A percentile compares a stretch with the other conserved stretches of the same genome.
Conservation (phyloP, 768 basidiomycete genomes). For the Tubosaeta brunneosetosa region DNA sequence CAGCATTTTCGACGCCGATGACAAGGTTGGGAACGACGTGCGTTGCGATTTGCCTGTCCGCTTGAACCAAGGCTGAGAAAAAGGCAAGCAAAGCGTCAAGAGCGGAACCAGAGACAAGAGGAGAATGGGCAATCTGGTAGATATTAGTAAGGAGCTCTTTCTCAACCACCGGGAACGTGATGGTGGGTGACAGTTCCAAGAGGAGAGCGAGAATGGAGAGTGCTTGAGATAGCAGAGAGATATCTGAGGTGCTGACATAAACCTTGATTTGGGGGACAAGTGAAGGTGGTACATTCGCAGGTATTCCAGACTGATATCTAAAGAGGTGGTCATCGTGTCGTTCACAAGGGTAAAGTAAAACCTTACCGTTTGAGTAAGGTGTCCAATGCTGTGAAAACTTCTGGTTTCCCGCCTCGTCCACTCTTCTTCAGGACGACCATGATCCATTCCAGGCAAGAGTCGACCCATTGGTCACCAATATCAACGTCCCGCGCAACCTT, state of each 20-base stretch:
- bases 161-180: slow-evolving; percentile 75
- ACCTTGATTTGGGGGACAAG: slow-evolving; percentile 72
- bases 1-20: slow-evolving; percentile 58
- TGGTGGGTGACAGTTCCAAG: slow-evolving; percentile 58
- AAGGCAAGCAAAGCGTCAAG: slow-evolving; percentile 82
- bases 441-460: slow-evolving; percentile 73
- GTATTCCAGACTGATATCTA: slow-evolving; percentile 47
- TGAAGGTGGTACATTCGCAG: slow-evolving; percentile 52
- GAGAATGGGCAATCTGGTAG: slow-evolving; percentile 72
- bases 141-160: slow-evolving; percentile 58
- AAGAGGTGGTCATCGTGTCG: not conserved
- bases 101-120: slow-evolving; percentile 68
- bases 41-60: slow-evolving; percentile 77
- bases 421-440: slow-evolving; percentile 72
- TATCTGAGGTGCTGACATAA: slow-evolving; percentile 72
- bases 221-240: slow-evolving; percentile 71
- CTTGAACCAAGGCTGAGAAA: slow-evolving; percentile 75
- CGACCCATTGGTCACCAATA: slow-evolving; percentile 74
- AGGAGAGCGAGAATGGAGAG: slow-evolving; percentile 63
- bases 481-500: slow-evolving; percentile 75
- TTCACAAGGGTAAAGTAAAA: not conserved
- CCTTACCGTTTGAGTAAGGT: slow-evolving; percentile 63
- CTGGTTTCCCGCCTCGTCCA: slow-evolving; percentile 70
- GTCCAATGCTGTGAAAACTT: slow-evolving; percentile 74
- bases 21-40: slow-evolving; percentile 78